Evolutionary conservation across 192 early-diverging fungal species (phyloP).

Genomic region (Coemansia sp.): DNA sequence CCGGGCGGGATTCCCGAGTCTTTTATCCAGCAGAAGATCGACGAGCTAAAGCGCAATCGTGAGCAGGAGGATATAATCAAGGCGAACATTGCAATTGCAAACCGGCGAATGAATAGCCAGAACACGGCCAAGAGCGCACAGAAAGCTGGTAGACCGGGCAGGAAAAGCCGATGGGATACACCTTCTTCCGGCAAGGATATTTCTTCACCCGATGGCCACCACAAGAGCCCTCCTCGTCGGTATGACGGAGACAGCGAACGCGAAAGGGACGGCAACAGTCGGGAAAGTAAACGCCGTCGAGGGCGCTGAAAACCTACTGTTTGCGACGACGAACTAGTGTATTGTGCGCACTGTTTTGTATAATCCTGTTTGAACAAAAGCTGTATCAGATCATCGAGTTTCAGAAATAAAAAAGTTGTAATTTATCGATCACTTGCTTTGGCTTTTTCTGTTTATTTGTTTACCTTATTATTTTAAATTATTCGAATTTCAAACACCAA

Average conservation of each 20-base stretch:
- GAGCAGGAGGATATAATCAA: slow-evolving; percentile 29
- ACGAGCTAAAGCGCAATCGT: slow-evolving; percentile 62
- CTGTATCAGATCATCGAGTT: no score
- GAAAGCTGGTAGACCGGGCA: slow-evolving; percentile 16
- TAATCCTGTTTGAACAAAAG: no score
- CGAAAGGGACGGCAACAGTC: neutral
- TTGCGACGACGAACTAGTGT: neutral
- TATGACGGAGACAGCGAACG: neutral
- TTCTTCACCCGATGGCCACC: neutral
- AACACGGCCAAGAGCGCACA: neutral
- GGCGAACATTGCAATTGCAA: slow-evolving; percentile 17
- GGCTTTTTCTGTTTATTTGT: slow-evolving; percentile 7
- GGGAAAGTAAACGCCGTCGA: neutral
- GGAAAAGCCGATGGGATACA: slow-evolving; percentile 34
- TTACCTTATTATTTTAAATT: slow-evolving; percentile 4
- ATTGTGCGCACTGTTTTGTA: no score
- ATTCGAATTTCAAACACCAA: neutral
- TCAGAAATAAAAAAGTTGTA: neutral
- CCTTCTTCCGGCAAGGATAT: neutral
- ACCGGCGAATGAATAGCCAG: slow-evolving; percentile 10
- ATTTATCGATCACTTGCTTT: slow-evolving; percentile 7
- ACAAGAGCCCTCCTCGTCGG: neutral
- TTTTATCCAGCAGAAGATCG: slow-evolving; percentile 85
- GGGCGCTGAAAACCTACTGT: neutral
- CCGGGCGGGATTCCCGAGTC: slow-evolving; percentile 80